Evolutionary conservation across 768 basidiomycete genomes (phyloP).

Genomic region (Boletus tomentosulus): DNA sequence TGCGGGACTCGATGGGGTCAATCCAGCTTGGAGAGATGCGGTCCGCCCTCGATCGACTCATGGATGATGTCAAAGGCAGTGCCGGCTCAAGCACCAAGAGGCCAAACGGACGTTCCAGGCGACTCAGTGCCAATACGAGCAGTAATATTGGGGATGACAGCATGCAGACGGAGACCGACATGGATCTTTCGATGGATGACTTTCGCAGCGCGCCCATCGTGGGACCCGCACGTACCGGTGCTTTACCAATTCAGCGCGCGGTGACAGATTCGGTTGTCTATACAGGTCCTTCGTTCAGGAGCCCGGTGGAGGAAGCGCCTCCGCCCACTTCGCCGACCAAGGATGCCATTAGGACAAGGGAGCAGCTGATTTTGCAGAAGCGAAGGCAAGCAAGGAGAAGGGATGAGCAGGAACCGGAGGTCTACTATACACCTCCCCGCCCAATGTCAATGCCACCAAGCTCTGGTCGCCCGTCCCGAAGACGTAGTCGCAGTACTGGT

Average conservation of each 20-base stretch:
- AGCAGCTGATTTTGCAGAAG: slow-evolving; percentile 68
- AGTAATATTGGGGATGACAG: slow-evolving; percentile 28
- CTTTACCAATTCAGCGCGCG: slow-evolving; percentile 42
- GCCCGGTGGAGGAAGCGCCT: slow-evolving; percentile 33
- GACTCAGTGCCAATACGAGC: slow-evolving; percentile 34
- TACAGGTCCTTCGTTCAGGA: slow-evolving; percentile 29
- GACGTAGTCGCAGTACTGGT: slow-evolving; percentile 76
- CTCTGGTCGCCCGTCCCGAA: slow-evolving; percentile 48
- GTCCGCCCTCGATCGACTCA: slow-evolving; percentile 66
- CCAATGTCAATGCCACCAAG: slow-evolving; percentile 22
- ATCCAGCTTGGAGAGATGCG: slow-evolving; percentile 67
- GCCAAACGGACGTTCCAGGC: slow-evolving; percentile 13
- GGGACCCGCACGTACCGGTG: slow-evolving; percentile 3
- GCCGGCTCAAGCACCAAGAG: slow-evolving; percentile 23
- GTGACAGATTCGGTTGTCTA: slow-evolving; percentile 46
- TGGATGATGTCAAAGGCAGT: slow-evolving; percentile 55
- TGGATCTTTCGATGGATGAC: slow-evolving; percentile 26
- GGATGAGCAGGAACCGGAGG: slow-evolving; percentile 45
- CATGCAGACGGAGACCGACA: slow-evolving; percentile 31
- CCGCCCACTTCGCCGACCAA: slow-evolving; percentile 50
- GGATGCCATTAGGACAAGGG: slow-evolving; percentile 61
- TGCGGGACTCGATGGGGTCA: slow-evolving; percentile 42
- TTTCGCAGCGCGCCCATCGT: slow-evolving; percentile 18
- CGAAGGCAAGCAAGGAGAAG: slow-evolving; percentile 56
- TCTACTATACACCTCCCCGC: slow-evolving; percentile 31